Conservation (phyloP, 1,284 basidiomycete species). For the Ganoderma lucidum region DNA sequence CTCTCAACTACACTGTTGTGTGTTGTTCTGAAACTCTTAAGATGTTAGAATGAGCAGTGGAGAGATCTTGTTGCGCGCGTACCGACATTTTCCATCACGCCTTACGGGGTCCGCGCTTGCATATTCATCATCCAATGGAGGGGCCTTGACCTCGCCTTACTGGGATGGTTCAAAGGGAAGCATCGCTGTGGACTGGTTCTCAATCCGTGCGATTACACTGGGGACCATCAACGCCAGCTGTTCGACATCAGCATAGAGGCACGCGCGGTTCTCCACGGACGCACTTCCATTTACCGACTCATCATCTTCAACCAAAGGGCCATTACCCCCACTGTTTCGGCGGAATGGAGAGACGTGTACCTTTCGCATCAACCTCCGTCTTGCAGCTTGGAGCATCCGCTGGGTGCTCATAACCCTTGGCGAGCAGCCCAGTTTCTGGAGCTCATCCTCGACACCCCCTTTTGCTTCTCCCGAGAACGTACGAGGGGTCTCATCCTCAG, state of each 20-base stretch:
- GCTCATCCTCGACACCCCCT: not conserved
- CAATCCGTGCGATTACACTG: not conserved
- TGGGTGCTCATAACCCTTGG: not conserved
- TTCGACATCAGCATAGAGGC: not conserved
- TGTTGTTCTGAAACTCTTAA: not conserved
- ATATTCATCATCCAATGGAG: not conserved
- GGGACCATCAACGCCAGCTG: not conserved
- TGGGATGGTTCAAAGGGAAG: not conserved
- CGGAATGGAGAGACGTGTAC: not conserved
- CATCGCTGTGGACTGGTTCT: not conserved
- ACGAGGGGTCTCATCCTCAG: not conserved
- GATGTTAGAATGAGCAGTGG: not conserved
- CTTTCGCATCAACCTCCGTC: not conserved
- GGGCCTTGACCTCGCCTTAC: not conserved
- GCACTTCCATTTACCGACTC: not conserved
- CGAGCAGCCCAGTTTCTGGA: not conserved
- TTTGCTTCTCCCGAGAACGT: not conserved
- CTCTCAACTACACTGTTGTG: not conserved
- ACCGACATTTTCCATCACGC: not conserved
- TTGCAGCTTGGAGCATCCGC: not conserved
- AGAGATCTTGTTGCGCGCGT: not conserved
- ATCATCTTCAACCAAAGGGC: not conserved
- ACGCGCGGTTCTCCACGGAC: not conserved
- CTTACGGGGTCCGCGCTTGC: not conserved
- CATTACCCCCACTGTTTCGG: not conserved